Conservation (phyloP, 441 rosid species). For the Corymbia citriodora region DNA sequence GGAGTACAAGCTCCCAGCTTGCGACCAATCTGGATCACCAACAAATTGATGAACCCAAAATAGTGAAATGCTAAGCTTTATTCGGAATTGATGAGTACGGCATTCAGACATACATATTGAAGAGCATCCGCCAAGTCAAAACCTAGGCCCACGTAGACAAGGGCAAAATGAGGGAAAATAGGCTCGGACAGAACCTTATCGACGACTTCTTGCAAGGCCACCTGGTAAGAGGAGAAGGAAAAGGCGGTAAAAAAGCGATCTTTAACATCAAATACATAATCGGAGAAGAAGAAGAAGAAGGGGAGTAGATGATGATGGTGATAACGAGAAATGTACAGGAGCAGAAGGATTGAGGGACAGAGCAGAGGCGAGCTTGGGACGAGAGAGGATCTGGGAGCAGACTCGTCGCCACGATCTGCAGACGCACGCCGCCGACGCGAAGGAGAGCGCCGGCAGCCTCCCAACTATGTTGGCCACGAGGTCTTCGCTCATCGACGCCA, state of each 20-base stretch:
- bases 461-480: constrained; percentile 15
- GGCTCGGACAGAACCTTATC: constrained; percentile 67
- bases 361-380: constrained; percentile 29
- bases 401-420: constrained; percentile 20
- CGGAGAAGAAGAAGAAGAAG: not conserved
- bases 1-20: constrained; percentile 57
- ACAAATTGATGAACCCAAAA: not conserved
- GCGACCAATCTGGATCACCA: constrained; percentile 33
- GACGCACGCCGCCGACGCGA: constrained; percentile 28
- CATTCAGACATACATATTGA: constrained; percentile 22
- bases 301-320: not conserved
- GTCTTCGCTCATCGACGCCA: constrained; percentile 10
- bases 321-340: not conserved
- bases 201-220: constrained; percentile 47
- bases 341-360: constrained; percentile 10
- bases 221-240: constrained; percentile 17
- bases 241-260: not conserved
- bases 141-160: constrained; percentile 38
- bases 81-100: not conserved
- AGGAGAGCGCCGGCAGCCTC: constrained; percentile 23
- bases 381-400: constrained; percentile 17
- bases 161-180: constrained; percentile 73
- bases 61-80: not conserved
- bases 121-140: constrained; percentile 18
- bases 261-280: not conserved